A percentile compares a stretch with the other conserved stretches of the same genome.
phyloP scores from a whole-genome alignment of 2,329 filamentous ascomycete species.

The Fusarium bactridioides region DNA sequence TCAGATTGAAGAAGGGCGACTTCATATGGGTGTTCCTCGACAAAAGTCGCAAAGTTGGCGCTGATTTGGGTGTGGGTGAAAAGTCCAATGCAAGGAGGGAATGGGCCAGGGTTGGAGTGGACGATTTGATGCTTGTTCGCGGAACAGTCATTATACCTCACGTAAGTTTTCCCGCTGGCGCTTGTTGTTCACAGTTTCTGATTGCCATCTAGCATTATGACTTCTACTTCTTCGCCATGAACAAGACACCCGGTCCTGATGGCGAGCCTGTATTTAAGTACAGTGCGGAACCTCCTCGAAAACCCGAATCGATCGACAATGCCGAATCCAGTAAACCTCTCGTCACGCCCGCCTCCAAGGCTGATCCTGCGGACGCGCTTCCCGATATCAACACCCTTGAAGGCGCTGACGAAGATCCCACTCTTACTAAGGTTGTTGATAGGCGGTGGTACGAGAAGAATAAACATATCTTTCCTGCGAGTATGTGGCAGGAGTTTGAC shows the following conservation, averaged over 20 bases:
- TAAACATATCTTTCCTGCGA: conserved; percentile 98
- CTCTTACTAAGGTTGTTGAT: conserved; percentile 91
- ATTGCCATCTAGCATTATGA: conserved; percentile 80
- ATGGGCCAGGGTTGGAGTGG: conserved; percentile 93
- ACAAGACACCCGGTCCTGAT: conserved; percentile 78
- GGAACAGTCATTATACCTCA: conserved; percentile 93
- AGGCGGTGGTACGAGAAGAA: conserved; percentile 96
- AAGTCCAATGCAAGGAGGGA: conserved; percentile 74
- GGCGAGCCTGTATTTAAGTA: conserved; percentile 82
- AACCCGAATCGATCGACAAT: conserved; percentile 41
- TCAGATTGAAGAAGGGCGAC: conserved; percentile 92
- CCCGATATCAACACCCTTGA: conserved; percentile 69
- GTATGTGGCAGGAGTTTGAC: conserved; percentile 94
- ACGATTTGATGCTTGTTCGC: conserved; percentile 92
- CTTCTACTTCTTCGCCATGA: conserved; percentile 96
- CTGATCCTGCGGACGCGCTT: conserved; percentile 49
- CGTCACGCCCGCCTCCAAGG: conserved; percentile 46
- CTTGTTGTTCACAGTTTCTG: conserved; percentile 19
- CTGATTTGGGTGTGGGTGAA: conserved; percentile 77
- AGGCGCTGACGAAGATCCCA: conserved; percentile 79
- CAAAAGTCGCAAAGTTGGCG: conserved; percentile 87
- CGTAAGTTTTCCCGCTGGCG: conserved; percentile 63
- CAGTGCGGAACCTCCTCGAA: conserved; percentile 56
- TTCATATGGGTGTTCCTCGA: conserved; percentile 93
- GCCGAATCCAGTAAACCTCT: conserved; percentile 26